These are phyloP conservation scores for Fimicolochytrium jonesii DNA, from an alignment of 192 early-diverging fungal species.

Conservation along the genomic window DNA sequence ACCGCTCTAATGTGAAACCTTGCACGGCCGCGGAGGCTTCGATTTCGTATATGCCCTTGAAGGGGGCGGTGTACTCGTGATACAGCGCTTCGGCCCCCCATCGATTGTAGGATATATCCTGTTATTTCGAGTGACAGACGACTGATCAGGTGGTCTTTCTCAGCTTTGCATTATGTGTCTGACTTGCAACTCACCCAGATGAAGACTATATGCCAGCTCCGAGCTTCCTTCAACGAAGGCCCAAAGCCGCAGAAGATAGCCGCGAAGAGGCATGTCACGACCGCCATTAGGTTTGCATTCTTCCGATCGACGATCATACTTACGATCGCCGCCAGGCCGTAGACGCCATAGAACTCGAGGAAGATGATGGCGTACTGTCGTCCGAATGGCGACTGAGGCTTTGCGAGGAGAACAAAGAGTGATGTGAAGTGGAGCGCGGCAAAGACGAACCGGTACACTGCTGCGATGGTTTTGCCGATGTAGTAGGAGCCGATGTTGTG, in stretches of 20 bases:
- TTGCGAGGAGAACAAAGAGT: slow-evolving; percentile 34
- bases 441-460: slow-evolving; percentile 38
- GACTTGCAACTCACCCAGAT: slow-evolving; percentile 15
- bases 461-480: slow-evolving; percentile 38
- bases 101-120: slow-evolving; percentile 40
- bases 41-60: slow-evolving; percentile 25
- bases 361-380: slow-evolving; percentile 33
- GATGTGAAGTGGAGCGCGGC: slow-evolving; percentile 42
- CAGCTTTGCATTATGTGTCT: not conserved
- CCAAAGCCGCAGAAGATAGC: slow-evolving; percentile 52
- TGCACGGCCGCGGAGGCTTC: slow-evolving; percentile 6
- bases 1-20: slow-evolving; percentile 34
- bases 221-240: slow-evolving; percentile 32
- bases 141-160: not conserved
- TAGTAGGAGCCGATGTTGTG: slow-evolving; percentile 38
- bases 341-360: slow-evolving; percentile 44
- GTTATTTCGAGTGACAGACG: not conserved
- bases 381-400: slow-evolving; percentile 26
- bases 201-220: slow-evolving; percentile 28
- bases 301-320: slow-evolving; percentile 36
- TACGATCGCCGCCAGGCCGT: slow-evolving; percentile 42
- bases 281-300: slow-evolving; percentile 37
- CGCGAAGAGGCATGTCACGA: slow-evolving; percentile 37
- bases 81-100: slow-evolving; percentile 44
- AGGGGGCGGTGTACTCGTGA: slow-evolving; percentile 15